Evolutionary conservation across 768 basidiomycete genomes (phyloP).

Genomic region (Collybiopsis luxurians): DNA sequence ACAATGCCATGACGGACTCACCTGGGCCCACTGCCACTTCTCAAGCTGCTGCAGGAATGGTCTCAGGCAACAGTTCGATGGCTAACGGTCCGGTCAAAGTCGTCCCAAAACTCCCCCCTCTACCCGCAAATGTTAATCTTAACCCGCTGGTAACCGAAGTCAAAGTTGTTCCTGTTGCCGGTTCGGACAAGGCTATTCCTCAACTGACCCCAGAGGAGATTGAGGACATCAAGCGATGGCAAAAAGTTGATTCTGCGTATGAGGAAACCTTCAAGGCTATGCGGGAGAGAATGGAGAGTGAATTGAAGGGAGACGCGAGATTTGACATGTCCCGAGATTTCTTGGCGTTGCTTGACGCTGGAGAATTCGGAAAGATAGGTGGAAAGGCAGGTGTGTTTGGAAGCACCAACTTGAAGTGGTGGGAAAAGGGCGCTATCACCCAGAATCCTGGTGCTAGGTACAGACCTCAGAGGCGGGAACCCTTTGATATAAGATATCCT

Average conservation of each 20-base stretch:
- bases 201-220: constrained; percentile 51
- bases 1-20: neutral
- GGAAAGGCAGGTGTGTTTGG: constrained; percentile 37
- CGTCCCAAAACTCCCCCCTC: constrained; percentile 38
- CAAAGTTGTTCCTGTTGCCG: constrained; percentile 56
- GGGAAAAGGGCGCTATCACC: constrained; percentile 53
- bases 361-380: constrained; percentile 5
- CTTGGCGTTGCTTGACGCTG: neutral
- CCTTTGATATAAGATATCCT: constrained; percentile 35
- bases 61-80: neutral
- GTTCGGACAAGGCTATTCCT: constrained; percentile 54
- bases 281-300: constrained; percentile 50
- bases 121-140: constrained; percentile 40
- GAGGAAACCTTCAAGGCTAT: constrained; percentile 46
- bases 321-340: neutral
- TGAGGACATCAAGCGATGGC: constrained; percentile 54
- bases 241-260: constrained; percentile 59
- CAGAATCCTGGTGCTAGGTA: constrained; percentile 35
- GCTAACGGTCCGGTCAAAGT: constrained; percentile 15
- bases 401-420: constrained; percentile 48
- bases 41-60: constrained; percentile 6
- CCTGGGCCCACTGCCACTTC: constrained; percentile 5
- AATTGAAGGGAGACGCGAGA: constrained; percentile 36
- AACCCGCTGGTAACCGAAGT: constrained; percentile 60
- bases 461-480: constrained; percentile 42